A percentile compares a stretch with the other conserved stretches of the same genome.
phyloP scores from a whole-genome alignment of 1,284 basidiomycete genomes.

The Melampsora larici-populina region DNA sequence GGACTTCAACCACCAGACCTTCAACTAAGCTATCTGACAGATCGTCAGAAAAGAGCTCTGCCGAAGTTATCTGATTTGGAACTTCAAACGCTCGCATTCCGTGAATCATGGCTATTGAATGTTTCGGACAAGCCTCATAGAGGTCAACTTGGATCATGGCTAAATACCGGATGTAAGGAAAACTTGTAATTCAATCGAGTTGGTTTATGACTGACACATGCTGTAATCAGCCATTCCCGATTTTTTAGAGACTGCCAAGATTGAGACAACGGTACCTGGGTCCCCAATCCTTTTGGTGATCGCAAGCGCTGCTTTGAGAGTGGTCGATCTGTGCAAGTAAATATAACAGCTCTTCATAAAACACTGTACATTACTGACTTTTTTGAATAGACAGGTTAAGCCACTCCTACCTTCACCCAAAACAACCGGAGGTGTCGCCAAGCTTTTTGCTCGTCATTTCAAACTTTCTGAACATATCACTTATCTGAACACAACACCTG shows the following conservation, averaged over 20 bases:
- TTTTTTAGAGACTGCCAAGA: slow-evolving; percentile 15
- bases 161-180: slow-evolving; percentile 14
- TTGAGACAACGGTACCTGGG: not conserved
- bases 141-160: slow-evolving; percentile 37
- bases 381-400: slow-evolving; percentile 12
- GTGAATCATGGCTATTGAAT: slow-evolving; percentile 27
- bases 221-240: slow-evolving; percentile 13
- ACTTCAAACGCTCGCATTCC: slow-evolving; percentile 15
- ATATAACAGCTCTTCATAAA: not conserved
- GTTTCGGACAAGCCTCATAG: slow-evolving; percentile 25
- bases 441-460: slow-evolving; percentile 36
- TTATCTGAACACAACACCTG: not conserved
- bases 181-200: not conserved
- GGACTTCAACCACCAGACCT: slow-evolving; percentile 30
- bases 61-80: slow-evolving; percentile 31
- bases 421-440: slow-evolving; percentile 23
- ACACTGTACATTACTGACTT: too few species aligned
- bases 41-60: slow-evolving; percentile 23
- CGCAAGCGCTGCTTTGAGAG: slow-evolving; percentile 22
- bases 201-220: not conserved
- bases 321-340: slow-evolving; percentile 32
- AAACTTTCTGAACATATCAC: slow-evolving; percentile 24
- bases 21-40: slow-evolving; percentile 26
- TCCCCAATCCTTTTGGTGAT: slow-evolving; percentile 17
- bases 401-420: slow-evolving; percentile 3